Percentiles rank a stretch among this genome's conserved stretches.
Conservation (phyloP, 805 yeast genomes). For the Lipomyces mesembrius region DNA sequence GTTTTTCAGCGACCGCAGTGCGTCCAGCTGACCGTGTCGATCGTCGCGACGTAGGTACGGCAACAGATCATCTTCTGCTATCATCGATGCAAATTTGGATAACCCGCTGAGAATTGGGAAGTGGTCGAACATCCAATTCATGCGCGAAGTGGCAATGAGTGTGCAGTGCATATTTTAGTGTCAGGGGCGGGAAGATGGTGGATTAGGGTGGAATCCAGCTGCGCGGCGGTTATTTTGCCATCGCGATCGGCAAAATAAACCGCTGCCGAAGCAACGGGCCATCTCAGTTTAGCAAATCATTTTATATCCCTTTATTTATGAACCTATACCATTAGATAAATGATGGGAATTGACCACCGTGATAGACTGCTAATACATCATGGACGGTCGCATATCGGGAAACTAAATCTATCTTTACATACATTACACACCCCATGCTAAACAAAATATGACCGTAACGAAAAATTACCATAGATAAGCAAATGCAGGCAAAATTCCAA, state of each 20-base stretch:
- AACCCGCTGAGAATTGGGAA: background rate
- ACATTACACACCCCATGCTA: background rate
- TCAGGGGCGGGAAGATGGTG: conserved; percentile 4
- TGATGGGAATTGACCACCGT: too few species aligned
- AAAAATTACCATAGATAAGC: background rate
- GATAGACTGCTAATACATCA: too few species aligned
- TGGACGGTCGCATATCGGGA: too few species aligned
- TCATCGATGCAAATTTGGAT: conserved; percentile 16
- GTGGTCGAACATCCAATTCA: background rate
- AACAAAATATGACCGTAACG: background rate
- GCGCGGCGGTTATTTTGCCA: background rate
- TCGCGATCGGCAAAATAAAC: background rate
- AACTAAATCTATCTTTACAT: background rate
- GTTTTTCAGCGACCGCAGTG: conserved; percentile 42
- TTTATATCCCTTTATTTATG: too few species aligned
- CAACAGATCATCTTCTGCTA: conserved; percentile 28
- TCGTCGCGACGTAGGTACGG: conserved; percentile 24
- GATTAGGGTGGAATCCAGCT: background rate
- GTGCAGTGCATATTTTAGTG: background rate
- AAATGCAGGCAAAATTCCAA: background rate
- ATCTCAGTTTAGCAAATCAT: background rate
- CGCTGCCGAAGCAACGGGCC: background rate
- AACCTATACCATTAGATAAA: too few species aligned
- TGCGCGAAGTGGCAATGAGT: background rate
- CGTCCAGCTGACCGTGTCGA: conserved; percentile 29